phyloP scores from a whole-genome alignment of 1,139 yeast genomes.

The Taphrina sp. region DNA sequence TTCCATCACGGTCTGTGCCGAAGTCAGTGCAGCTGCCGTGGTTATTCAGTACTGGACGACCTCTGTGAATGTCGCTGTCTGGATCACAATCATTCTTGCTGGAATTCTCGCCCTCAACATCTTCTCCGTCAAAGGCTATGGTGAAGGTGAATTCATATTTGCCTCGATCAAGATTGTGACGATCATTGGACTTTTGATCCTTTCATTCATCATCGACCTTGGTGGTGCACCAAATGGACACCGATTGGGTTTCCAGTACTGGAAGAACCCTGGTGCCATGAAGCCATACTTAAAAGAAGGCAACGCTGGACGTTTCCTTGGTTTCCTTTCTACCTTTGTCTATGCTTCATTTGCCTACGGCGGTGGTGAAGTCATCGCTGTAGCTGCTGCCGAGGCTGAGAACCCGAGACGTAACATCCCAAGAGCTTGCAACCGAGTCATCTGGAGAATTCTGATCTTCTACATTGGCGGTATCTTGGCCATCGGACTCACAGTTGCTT shows the following conservation, averaged over 20 bases:
- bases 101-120: slow-evolving; percentile 47
- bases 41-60: slow-evolving; percentile 44
- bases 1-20: slow-evolving; percentile 61
- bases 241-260: slow-evolving; percentile 48
- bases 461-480: slow-evolving; percentile 57
- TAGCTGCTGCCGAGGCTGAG: slow-evolving; percentile 80
- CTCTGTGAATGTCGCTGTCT: slow-evolving; percentile 53
- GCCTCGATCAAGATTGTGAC: slow-evolving; percentile 55
- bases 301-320: slow-evolving; percentile 61
- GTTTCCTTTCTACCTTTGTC: slow-evolving; percentile 77
- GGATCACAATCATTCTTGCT: slow-evolving; percentile 72
- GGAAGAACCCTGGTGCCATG: slow-evolving; percentile 65
- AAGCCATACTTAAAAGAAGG: slow-evolving; percentile 44
- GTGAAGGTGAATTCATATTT: slow-evolving; percentile 67
- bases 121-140: slow-evolving; percentile 47
- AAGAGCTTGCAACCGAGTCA: slow-evolving; percentile 66
- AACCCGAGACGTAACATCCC: slow-evolving; percentile 71
- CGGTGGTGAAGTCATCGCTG: slow-evolving; percentile 76
- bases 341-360: slow-evolving; percentile 86
- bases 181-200: slow-evolving; percentile 57
- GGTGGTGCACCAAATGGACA: slow-evolving; percentile 59
- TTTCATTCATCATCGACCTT: slow-evolving; percentile 58
- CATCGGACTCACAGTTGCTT: slow-evolving; percentile 80
- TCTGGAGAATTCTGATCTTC: slow-evolving; percentile 67
- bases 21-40: slow-evolving; percentile 46